Evolutionary conservation across 306 rosid genomes (phyloP).

Genomic region (Corylus avellana): DNA sequence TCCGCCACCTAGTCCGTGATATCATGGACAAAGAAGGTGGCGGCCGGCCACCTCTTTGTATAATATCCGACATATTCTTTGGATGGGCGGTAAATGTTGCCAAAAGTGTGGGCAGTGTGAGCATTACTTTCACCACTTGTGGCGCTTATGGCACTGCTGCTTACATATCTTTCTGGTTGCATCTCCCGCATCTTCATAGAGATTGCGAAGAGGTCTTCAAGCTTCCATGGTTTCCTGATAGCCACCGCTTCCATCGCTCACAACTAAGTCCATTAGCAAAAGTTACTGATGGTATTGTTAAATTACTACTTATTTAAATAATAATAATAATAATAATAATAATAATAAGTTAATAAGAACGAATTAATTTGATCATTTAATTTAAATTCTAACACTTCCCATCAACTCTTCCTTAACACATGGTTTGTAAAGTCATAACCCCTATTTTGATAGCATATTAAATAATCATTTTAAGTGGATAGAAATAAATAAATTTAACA

Average conservation of each 20-base stretch:
- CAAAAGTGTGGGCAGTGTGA: slow-evolving; percentile 34
- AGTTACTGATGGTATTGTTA: slow-evolving; percentile 43
- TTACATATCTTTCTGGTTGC: slow-evolving; percentile 56
- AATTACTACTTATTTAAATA: too few relatives aligned
- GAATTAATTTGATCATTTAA: too few relatives aligned
- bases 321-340: too few relatives aligned
- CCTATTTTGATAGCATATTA: too few relatives aligned
- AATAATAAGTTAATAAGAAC: too few relatives aligned
- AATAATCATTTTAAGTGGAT: too few relatives aligned
- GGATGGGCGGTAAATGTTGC: slow-evolving; percentile 65
- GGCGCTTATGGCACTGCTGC: slow-evolving; percentile 82
- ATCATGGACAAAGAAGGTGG: slow-evolving; percentile 35
- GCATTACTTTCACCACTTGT: slow-evolving; percentile 54
- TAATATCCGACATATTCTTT: slow-evolving; percentile 52
- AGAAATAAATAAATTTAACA: too few relatives aligned
- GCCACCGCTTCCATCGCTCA: slow-evolving; percentile 42
- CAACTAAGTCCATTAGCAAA: slow-evolving; percentile 43
- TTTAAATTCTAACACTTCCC: too few relatives aligned
- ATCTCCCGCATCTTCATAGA: slow-evolving; percentile 55
- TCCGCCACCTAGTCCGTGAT: slow-evolving; percentile 32
- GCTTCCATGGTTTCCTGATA: slow-evolving; percentile 58
- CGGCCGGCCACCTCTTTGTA: slow-evolving; percentile 41
- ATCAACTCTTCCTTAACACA: too few relatives aligned
- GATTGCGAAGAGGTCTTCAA: slow-evolving; percentile 49
- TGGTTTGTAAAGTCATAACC: too few relatives aligned